phyloP scores from a whole-genome alignment of 805 yeast species.

The Lipomyces kockii region DNA sequence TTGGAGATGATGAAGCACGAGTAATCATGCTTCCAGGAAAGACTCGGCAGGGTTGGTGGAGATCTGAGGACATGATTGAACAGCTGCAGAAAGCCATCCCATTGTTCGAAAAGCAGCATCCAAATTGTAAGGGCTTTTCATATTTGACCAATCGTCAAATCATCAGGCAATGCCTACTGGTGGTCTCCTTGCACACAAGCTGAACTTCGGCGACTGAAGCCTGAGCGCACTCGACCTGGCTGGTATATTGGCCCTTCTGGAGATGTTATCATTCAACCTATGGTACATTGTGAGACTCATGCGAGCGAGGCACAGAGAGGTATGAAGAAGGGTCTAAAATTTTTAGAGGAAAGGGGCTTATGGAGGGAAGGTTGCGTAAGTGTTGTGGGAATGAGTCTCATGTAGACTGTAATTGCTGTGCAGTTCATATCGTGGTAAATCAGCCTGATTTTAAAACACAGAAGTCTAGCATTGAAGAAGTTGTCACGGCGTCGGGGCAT shows the following conservation, averaged over 20 bases:
- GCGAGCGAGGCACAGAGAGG: background rate
- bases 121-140: background rate
- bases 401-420: background rate
- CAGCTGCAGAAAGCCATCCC: background rate
- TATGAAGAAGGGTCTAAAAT: background rate
- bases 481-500: background rate
- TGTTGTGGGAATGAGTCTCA: background rate
- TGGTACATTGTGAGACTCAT: background rate
- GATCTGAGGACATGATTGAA: background rate
- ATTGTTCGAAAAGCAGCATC: background rate
- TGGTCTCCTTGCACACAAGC: background rate
- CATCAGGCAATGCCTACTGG: background rate
- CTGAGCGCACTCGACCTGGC: background rate
- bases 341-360: background rate
- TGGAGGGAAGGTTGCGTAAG: background rate
- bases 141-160: constrained; percentile 1
- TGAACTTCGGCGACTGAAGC: background rate
- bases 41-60: too few relatives aligned
- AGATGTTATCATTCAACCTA: too few relatives aligned
- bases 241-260: background rate
- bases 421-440: background rate
- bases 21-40: background rate
- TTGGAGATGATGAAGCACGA: too few relatives aligned
- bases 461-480: background rate
- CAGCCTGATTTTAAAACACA: background rate